Percentiles rank a stretch among this genome's conserved stretches.
Evolutionary conservation across 1,139 yeast genomes (phyloP).

Genomic region (Scheffersomyces illinoinensis): DNA sequence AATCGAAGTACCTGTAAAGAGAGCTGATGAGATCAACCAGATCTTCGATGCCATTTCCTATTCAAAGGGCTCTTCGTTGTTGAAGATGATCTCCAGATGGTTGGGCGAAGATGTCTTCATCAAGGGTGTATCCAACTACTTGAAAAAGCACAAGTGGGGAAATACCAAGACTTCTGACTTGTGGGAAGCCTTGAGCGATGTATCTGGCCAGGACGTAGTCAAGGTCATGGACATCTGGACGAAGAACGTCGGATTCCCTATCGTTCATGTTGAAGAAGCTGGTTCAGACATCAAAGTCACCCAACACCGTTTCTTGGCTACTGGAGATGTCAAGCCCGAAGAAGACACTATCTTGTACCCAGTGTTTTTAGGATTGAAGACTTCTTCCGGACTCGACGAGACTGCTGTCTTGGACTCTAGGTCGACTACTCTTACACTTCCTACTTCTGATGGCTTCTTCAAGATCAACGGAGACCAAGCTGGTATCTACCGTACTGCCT

Average conservation of each 20-base stretch:
- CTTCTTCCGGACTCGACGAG: slow-evolving; percentile 58
- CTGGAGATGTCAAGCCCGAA: slow-evolving; percentile 52
- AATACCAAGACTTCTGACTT: slow-evolving; percentile 28
- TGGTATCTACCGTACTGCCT: slow-evolving; percentile 81
- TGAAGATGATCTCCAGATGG: slow-evolving; percentile 29
- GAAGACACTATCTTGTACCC: slow-evolving; percentile 68
- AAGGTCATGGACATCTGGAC: slow-evolving; percentile 29
- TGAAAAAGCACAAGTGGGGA: slow-evolving; percentile 25
- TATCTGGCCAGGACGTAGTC: slow-evolving; percentile 23
- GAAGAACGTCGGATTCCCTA: slow-evolving; percentile 27
- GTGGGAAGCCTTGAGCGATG: slow-evolving; percentile 25
- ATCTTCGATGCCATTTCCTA: slow-evolving; percentile 56
- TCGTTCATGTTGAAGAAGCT: slow-evolving; percentile 19
- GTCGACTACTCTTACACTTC: slow-evolving; percentile 47
- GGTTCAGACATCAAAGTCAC: slow-evolving; percentile 32
- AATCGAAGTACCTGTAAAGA: slow-evolving; percentile 55
- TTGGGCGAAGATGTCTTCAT: slow-evolving; percentile 25
- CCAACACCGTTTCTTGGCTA: slow-evolving; percentile 57
- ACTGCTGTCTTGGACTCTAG: slow-evolving; percentile 58
- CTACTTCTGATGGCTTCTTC: slow-evolving; percentile 46
- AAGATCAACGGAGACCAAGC: slow-evolving; percentile 82
- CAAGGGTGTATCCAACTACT: slow-evolving; percentile 28
- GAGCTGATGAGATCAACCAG: slow-evolving; percentile 57
- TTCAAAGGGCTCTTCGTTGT: slow-evolving; percentile 28
- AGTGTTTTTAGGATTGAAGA: slow-evolving; percentile 75